Conservation (phyloP, 805 yeast genomes). For the Allodekkera sacchari region DNA sequence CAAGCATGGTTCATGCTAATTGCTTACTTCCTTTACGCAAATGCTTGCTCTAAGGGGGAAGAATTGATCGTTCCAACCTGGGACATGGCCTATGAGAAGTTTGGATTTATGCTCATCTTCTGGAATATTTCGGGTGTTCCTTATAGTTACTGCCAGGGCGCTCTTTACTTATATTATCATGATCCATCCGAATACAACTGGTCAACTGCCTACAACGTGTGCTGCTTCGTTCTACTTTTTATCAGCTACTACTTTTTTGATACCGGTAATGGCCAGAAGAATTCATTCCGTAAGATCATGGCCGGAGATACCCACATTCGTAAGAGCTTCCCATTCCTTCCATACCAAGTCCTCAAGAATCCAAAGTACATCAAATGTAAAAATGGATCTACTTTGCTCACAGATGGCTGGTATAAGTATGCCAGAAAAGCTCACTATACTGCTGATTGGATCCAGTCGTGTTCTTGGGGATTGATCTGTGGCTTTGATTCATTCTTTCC, state of each 20-base stretch:
- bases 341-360: constrained; percentile 70
- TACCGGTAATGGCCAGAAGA: constrained; percentile 92
- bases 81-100: constrained; percentile 99
- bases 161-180: constrained; percentile 75
- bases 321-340: constrained; percentile 90
- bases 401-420: constrained; percentile 91
- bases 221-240: constrained; percentile 48
- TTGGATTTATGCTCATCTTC: constrained; percentile 97
- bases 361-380: constrained; percentile 82
- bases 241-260: constrained; percentile 88
- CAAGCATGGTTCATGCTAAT: constrained; percentile 66
- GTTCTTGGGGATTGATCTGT: constrained; percentile 87
- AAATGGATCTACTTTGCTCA: constrained; percentile 74
- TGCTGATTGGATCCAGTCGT: constrained; percentile 82
- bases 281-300: constrained; percentile 74
- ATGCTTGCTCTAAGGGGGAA: constrained; percentile 97
- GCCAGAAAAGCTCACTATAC: constrained; percentile 95
- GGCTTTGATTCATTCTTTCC: constrained; percentile 87
- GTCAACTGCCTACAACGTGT: constrained; percentile 51
- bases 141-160: constrained; percentile 92
- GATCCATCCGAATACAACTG: constrained; percentile 76
- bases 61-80: constrained; percentile 95
- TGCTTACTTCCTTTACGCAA: constrained; percentile 92
- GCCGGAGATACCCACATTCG: constrained; percentile 73
- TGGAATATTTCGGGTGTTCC: constrained; percentile 99